These are phyloP conservation scores for Tolypocladium nubicola DNA, from an alignment of 2,329 filamentous ascomycete species.

Conservation along the genomic window DNA sequence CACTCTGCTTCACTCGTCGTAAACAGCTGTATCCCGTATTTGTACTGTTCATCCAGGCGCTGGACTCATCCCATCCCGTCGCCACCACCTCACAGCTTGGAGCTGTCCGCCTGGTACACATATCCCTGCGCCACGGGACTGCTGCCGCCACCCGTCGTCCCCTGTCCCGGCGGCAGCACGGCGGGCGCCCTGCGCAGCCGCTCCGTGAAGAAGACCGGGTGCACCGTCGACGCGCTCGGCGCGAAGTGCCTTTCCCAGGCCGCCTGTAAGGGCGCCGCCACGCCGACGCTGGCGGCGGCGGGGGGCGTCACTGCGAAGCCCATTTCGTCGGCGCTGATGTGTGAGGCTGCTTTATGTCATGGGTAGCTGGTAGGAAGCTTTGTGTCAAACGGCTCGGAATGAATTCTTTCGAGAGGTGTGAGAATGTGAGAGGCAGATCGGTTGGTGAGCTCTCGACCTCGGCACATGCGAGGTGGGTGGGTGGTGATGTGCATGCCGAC, in stretches of 20 bases:
- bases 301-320: not conserved
- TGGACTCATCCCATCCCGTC: not conserved
- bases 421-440: not conserved
- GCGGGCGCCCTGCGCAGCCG: slow-evolving; percentile 46
- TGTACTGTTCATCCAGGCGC: not conserved
- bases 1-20: not conserved
- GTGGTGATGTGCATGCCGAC: not conserved
- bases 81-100: slow-evolving; percentile 21
- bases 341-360: not conserved
- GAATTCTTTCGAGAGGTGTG: not conserved
- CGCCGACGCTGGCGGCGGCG: not conserved
- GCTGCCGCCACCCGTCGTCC: not conserved
- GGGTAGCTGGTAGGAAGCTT: not conserved
- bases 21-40: not conserved
- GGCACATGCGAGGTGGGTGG: not conserved
- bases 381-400: not conserved
- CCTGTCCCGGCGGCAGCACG: slow-evolving; percentile 8
- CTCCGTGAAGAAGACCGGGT: slow-evolving; percentile 69
- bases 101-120: slow-evolving; percentile 33
- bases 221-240: slow-evolving; percentile 49
- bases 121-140: slow-evolving; percentile 52
- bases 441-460: not conserved
- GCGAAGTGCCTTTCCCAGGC: slow-evolving; percentile 15
- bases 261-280: slow-evolving; percentile 8
- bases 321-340: not conserved